Percentiles rank a stretch among this genome's conserved stretches.
Evolutionary conservation across 352 stramenopile genomes (phyloP).

Genomic region (Globisporangium splendens): DNA sequence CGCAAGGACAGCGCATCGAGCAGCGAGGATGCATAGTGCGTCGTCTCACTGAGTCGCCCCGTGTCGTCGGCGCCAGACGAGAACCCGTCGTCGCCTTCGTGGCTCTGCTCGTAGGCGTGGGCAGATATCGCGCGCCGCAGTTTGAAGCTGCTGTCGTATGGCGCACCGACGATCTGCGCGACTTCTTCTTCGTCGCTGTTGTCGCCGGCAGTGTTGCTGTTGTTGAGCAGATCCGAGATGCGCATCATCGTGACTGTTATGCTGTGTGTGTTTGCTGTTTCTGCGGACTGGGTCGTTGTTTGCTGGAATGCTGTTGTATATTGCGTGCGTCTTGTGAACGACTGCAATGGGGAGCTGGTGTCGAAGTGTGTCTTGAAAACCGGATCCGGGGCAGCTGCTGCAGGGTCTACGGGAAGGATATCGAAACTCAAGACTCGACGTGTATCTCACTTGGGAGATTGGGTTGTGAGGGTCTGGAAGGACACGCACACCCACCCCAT

Average conservation of each 20-base stretch:
- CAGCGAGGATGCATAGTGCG: slow-evolving; percentile 12
- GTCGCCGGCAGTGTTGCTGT: slow-evolving; percentile 7
- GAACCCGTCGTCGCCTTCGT: slow-evolving; percentile 9
- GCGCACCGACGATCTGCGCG: slow-evolving; percentile 14
- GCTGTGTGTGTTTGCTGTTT: not conserved
- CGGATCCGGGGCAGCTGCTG: not conserved
- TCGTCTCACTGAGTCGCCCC: slow-evolving; percentile 11
- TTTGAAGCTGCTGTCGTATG: slow-evolving; percentile 7
- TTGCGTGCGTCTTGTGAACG: not conserved
- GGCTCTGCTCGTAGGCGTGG: slow-evolving; percentile 4
- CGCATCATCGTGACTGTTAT: slow-evolving; percentile 13
- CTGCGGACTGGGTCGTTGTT: not conserved
- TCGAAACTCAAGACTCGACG: slow-evolving; percentile 12
- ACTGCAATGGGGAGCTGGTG: slow-evolving; percentile 11
- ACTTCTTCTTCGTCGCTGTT: slow-evolving; percentile 16
- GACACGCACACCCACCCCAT: slow-evolving; percentile 5
- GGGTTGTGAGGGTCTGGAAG: slow-evolving; percentile 11
- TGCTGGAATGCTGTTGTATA: not conserved
- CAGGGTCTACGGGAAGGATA: not conserved
- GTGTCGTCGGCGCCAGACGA: slow-evolving; percentile 15
- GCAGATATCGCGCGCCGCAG: slow-evolving; percentile 13
- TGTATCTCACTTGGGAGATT: slow-evolving; percentile 24
- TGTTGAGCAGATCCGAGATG: slow-evolving; percentile 20
- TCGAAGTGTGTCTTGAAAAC: not conserved
- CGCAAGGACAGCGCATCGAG: slow-evolving; percentile 15